Evolutionary conservation across 768 basidiomycete species (phyloP).

Genomic region (Auriscalpium vulgare): DNA sequence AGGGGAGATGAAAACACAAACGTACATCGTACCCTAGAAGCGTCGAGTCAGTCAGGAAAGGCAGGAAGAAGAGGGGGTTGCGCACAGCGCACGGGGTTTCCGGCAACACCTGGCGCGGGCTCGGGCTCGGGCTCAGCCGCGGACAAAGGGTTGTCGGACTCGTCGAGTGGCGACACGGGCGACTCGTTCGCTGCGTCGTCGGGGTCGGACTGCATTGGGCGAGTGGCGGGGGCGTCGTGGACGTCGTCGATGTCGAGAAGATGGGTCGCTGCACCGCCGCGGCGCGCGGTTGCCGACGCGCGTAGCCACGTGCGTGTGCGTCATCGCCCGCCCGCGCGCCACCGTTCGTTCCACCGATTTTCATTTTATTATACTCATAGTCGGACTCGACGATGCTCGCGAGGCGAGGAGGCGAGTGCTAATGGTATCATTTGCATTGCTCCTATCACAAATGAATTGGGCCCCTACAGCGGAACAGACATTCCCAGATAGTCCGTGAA

Average conservation of each 20-base stretch:
- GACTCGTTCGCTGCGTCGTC: constrained; percentile 29
- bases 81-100: constrained; percentile 76
- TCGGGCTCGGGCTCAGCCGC: constrained; percentile 49
- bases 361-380: too few relatives aligned
- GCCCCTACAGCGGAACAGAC: too few relatives aligned
- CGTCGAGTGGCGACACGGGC: constrained; percentile 43
- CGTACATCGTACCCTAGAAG: constrained; percentile 76
- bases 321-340: not conserved
- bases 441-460: too few relatives aligned
- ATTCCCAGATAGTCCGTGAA: too few relatives aligned
- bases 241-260: not conserved
- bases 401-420: too few relatives aligned
- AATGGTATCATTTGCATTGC: too few relatives aligned
- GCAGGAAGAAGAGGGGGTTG: constrained; percentile 17
- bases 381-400: too few relatives aligned
- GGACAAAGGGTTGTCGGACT: constrained; percentile 47
- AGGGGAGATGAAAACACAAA: constrained; percentile 15
- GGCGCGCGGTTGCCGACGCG: not conserved
- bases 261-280: not conserved
- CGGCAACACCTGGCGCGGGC: constrained; percentile 52
- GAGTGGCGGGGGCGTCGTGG: not conserved
- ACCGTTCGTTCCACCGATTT: not conserved
- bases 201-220: constrained; percentile 2
- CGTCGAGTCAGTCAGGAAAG: not conserved
- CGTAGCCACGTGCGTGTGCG: not conserved